Base-by-base conservation (phyloP, 2,329 filamentous ascomycete genomes). In the Diaporthe sp. region DNA sequence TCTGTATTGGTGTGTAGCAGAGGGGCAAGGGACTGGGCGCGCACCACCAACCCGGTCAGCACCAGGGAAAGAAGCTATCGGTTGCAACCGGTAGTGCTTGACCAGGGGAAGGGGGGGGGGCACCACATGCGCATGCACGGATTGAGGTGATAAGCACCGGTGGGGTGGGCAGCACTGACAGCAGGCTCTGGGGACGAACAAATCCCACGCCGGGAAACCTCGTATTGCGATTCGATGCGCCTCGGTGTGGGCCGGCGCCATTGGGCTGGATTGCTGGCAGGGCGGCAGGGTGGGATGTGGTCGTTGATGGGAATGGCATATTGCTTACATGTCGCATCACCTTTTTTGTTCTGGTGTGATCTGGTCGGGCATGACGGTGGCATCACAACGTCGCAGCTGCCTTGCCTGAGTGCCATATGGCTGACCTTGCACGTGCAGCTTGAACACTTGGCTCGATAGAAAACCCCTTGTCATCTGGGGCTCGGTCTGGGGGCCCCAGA, bases 141-240 rank as follows among this genome's bases (percentile, higher is more conserved):
- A 55, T 65, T 31, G 58, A 47, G 47, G 37, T 20, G 47, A 73
- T 42, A 34, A 63, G 58, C 28, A 31, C 65, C 34, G 31, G 17
- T 4, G 31, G 53, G n/a, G 28, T 22, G 34, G 37, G 6, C 20
- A 2, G 20, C 44, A 17, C 17, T 55, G 71, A 44, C 49, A 67
- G 71, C 37, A 17, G 13, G 34, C 37, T 31, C 5, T 28, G n/a
- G 71, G 8, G 42, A 47, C 37, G 58, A 57, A 63, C 58, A 53
- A 73, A 73, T 57, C 57, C 44, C 71, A 44, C 25, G 47, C 37
- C 58, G n/a, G 58, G 25, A 44, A 34, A 47, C 58, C 71, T 73
- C 71, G 71, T 73, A 57, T 73, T 57, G 25, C 10, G 6, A 72
- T 63, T 37, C 71, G 58, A 65, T 73, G 39, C 25, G 60, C 17